A percentile compares a stretch with the other conserved stretches of the same genome.
Conservation (phyloP, 768 basidiomycete genomes). For the Termitomyces heimii region DNA sequence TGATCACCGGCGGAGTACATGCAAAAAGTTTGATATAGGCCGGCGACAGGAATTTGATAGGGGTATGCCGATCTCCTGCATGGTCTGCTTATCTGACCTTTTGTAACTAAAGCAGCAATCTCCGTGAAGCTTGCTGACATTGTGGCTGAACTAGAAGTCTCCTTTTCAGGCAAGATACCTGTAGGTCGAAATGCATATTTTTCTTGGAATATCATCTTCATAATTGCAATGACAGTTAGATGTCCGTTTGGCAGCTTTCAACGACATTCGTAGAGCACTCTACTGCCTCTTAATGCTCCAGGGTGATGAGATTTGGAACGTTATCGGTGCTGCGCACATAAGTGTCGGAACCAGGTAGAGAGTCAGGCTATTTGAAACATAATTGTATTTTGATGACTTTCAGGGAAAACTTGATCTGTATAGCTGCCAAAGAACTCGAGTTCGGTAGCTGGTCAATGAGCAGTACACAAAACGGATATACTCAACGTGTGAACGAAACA, state of each 20-base stretch:
- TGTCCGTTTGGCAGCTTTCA: constrained; percentile 30
- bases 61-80: neutral
- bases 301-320: constrained; percentile 21
- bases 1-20: neutral
- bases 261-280: constrained; percentile 33
- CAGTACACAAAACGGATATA: constrained; percentile 46
- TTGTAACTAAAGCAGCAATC: neutral
- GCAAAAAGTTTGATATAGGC: neutral
- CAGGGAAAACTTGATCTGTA: constrained; percentile 37
- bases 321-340: constrained; percentile 1
- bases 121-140: constrained; percentile 20
- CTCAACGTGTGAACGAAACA: constrained; percentile 24
- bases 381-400: neutral
- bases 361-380: neutral
- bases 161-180: constrained; percentile 35
- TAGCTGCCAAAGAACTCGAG: constrained; percentile 42
- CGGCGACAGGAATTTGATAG: neutral
- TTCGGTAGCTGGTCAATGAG: constrained; percentile 41
- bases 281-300: constrained; percentile 27
- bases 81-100: neutral
- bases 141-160: constrained; percentile 29
- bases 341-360: constrained; percentile 11
- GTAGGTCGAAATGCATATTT: constrained; percentile 20
- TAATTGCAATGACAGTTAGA: constrained; percentile 19
- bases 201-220: neutral